Evolutionary conservation across 805 yeast genomes (phyloP).

Genomic region (Saccharomycopsis fermentans): DNA sequence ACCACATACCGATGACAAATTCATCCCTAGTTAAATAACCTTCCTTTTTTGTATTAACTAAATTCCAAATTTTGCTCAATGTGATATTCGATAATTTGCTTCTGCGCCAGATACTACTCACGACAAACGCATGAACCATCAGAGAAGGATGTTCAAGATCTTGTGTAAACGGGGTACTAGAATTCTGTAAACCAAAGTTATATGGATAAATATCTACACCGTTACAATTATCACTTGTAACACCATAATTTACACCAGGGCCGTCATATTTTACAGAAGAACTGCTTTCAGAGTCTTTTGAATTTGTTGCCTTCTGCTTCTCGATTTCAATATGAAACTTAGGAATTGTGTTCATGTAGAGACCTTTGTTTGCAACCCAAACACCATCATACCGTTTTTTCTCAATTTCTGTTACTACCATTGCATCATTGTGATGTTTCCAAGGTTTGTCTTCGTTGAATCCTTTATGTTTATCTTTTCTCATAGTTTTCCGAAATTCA

Average conservation of each 20-base stretch:
- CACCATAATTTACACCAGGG: neutral
- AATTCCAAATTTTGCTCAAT: constrained; percentile 54
- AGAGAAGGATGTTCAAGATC: constrained; percentile 14
- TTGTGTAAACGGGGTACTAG: constrained; percentile 1
- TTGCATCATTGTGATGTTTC: constrained; percentile 68
- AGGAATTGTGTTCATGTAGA: constrained; percentile 28
- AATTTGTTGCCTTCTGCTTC: neutral
- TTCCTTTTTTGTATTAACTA: constrained; percentile 57
- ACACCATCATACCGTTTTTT: constrained; percentile 85
- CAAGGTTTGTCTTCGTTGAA: constrained; percentile 91
- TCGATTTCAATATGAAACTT: constrained; percentile 19
- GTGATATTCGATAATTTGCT: constrained; percentile 60
- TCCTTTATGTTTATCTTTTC: constrained; percentile 19
- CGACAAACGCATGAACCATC: constrained; percentile 34
- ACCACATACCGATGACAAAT: constrained; percentile 95
- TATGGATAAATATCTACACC: neutral
- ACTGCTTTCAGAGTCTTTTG: neutral
- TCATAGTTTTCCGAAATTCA: constrained; percentile 16
- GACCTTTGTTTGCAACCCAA: constrained; percentile 83
- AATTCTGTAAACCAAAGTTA: constrained; percentile 1
- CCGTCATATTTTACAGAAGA: neutral
- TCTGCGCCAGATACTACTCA: constrained; percentile 70
- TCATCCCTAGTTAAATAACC: constrained; percentile 73
- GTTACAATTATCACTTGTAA: neutral
- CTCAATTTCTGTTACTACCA: constrained; percentile 49